A percentile compares a stretch with the other conserved stretches of the same genome.
phyloP scores from a whole-genome alignment of 2,329 filamentous ascomycete species.

The Colletotrichum godetiae region DNA sequence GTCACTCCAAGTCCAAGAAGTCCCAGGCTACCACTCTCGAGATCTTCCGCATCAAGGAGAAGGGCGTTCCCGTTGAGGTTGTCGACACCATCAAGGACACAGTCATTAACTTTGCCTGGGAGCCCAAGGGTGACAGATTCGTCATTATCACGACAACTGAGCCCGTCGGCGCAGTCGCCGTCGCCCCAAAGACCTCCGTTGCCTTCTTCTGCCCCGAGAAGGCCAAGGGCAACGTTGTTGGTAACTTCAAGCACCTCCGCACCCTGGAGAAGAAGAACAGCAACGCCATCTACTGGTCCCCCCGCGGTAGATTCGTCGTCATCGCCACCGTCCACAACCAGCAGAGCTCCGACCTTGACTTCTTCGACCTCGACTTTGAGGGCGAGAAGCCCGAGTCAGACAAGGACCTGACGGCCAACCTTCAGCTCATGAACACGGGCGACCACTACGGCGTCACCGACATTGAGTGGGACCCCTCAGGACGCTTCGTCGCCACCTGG shows the following conservation, averaged over 20 bases:
- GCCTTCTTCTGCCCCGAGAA: slow-evolving; percentile 98
- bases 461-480: slow-evolving; percentile 97
- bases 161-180: slow-evolving; percentile 79
- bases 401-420: slow-evolving; percentile 93
- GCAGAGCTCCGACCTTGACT: slow-evolving; percentile 95
- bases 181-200: slow-evolving; percentile 92
- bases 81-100: slow-evolving; percentile 98
- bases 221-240: slow-evolving; percentile 80
- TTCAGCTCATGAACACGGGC: slow-evolving; percentile 91
- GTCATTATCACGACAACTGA: slow-evolving; percentile 96
- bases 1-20: slow-evolving; percentile 99
- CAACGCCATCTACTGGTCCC: slow-evolving; percentile 99
- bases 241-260: slow-evolving; percentile 96
- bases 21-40: slow-evolving; percentile 96
- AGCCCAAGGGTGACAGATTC: slow-evolving; percentile 97
- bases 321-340: slow-evolving; percentile 93
- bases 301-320: slow-evolving; percentile 93
- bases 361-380: slow-evolving; percentile 98
- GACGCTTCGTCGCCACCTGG: slow-evolving; percentile 92
- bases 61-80: slow-evolving; percentile 97
- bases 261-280: slow-evolving; percentile 99
- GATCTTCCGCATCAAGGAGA: slow-evolving; percentile 97
- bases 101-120: slow-evolving; percentile 99
- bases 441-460: slow-evolving; percentile 99
- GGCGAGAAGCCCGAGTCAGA: slow-evolving; percentile 94